phyloP scores from a whole-genome alignment of 345 rosid genomes.

The Aquilaria yunnanensis region DNA sequence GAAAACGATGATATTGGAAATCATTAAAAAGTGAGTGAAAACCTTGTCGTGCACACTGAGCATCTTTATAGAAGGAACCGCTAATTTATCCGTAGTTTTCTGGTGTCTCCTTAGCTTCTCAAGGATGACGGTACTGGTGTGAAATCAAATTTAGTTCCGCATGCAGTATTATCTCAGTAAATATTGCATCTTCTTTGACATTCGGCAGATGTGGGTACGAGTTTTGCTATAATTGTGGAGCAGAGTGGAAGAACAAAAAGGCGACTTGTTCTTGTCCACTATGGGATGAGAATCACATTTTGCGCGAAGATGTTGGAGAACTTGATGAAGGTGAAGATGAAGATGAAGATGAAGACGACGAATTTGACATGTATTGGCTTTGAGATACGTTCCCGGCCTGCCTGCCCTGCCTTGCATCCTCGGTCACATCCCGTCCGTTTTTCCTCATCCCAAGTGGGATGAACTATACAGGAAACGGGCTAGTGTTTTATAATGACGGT shows the following conservation, averaged over 20 bases:
- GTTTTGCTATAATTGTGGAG: constrained; percentile 72
- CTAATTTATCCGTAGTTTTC: no score
- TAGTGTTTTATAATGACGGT: neutral
- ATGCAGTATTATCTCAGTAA: neutral
- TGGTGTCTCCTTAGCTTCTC: no score
- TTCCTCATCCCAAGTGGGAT: neutral
- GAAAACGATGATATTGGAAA: no score
- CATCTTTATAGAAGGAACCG: no score
- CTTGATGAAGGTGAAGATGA: constrained; percentile 12
- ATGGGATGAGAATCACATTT: constrained; percentile 44
- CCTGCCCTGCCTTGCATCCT: neutral
- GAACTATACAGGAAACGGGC: neutral
- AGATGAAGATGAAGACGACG: constrained; percentile 4
- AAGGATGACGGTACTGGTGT: neutral
- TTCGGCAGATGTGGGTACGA: constrained; percentile 22
- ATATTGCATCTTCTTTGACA: neutral
- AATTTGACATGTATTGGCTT: constrained; percentile 5
- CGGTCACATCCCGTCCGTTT: neutral
- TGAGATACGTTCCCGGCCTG: neutral
- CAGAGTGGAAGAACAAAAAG: constrained; percentile 45
- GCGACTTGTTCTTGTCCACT: constrained; percentile 55
- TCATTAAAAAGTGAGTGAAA: no score
- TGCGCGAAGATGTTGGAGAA: constrained; percentile 11
- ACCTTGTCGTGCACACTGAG: no score
- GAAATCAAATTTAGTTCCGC: neutral